phyloP scores from a whole-genome alignment of 441 rosid species.

The Arabidopsis hybrid region DNA sequence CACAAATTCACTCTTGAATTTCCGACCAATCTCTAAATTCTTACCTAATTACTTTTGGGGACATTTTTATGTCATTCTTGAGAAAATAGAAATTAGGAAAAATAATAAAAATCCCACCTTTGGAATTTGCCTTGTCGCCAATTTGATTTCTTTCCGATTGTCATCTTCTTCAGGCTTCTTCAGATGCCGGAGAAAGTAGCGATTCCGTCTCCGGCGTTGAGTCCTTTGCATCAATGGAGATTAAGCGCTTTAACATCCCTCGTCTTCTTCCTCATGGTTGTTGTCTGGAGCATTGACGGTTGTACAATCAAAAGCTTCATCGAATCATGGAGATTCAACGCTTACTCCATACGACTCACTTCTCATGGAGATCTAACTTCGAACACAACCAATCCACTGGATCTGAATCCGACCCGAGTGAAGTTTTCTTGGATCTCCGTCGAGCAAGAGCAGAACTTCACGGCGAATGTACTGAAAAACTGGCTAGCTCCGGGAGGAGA shows the following conservation, averaged over 20 bases:
- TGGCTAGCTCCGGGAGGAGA: constrained; percentile 75
- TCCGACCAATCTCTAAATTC: constrained; percentile 13
- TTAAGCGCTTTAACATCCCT: constrained; percentile 66
- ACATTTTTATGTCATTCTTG: constrained; percentile 25
- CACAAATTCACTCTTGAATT: too few relatives aligned
- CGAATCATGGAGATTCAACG: constrained; percentile 65
- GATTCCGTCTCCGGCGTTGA: constrained; percentile 40
- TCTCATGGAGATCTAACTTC: neutral
- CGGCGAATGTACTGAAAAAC: constrained; percentile 57
- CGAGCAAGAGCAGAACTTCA: constrained; percentile 57
- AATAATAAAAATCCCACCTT: neutral
- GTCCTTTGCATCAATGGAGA: constrained; percentile 68
- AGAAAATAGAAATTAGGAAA: constrained; percentile 16
- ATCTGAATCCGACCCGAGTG: constrained; percentile 11
- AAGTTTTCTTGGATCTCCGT: constrained; percentile 59
- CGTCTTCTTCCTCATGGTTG: constrained; percentile 64
- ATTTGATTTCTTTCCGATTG: constrained; percentile 10
- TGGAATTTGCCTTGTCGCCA: constrained; percentile 43
- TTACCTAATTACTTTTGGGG: constrained; percentile 2
- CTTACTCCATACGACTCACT: constrained; percentile 35
- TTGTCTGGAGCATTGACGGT: constrained; percentile 83
- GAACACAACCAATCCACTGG: constrained; percentile 7
- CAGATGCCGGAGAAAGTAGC: constrained; percentile 76
- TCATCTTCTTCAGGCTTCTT: constrained; percentile 14
- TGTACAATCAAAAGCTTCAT: constrained; percentile 56